A percentile compares a stretch with the other conserved stretches of the same genome.
Evolutionary conservation across 768 basidiomycete genomes (phyloP).

Genomic region (Hericium rajendrae): DNA sequence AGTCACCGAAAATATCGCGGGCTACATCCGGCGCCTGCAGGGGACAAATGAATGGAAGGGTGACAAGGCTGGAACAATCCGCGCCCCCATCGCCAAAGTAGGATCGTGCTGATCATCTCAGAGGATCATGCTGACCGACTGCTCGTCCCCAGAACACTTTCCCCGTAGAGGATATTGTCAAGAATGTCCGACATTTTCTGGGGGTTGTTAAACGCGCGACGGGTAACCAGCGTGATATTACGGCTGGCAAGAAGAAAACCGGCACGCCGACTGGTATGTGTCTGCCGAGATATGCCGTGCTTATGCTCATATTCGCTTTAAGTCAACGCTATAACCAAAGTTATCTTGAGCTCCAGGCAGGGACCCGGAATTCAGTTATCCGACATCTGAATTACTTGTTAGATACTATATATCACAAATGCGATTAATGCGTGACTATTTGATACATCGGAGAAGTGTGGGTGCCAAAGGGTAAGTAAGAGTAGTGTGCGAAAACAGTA

Average conservation of each 20-base stretch:
- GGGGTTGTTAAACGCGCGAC: conserved; percentile 65
- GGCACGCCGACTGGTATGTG: too few relatives aligned
- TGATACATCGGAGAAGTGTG: neutral
- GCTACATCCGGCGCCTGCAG: conserved; percentile 68
- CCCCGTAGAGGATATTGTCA: conserved; percentile 63
- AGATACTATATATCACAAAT: neutral
- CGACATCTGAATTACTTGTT: conserved; percentile 41
- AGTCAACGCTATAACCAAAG: conserved; percentile 73
- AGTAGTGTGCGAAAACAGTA: neutral
- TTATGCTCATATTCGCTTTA: neutral
- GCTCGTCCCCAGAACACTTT: conserved; percentile 54
- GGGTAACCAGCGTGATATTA: conserved; percentile 53
- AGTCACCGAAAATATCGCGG: conserved; percentile 81
- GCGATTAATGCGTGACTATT: neutral
- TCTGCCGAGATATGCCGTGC: too few relatives aligned
- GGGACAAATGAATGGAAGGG: conserved; percentile 91
- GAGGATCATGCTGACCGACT: neutral
- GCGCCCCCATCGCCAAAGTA: conserved; percentile 73
- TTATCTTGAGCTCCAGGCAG: conserved; percentile 75
- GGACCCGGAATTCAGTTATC: conserved; percentile 87
- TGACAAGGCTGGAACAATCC: conserved; percentile 77
- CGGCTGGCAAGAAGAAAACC: conserved; percentile 26
- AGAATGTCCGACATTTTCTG: conserved; percentile 72
- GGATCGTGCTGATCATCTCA: conserved; percentile 13
- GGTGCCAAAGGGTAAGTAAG: neutral